Base-by-base conservation (phyloP, 306 rosid genomes). In the Pyrus betulifolia region DNA sequence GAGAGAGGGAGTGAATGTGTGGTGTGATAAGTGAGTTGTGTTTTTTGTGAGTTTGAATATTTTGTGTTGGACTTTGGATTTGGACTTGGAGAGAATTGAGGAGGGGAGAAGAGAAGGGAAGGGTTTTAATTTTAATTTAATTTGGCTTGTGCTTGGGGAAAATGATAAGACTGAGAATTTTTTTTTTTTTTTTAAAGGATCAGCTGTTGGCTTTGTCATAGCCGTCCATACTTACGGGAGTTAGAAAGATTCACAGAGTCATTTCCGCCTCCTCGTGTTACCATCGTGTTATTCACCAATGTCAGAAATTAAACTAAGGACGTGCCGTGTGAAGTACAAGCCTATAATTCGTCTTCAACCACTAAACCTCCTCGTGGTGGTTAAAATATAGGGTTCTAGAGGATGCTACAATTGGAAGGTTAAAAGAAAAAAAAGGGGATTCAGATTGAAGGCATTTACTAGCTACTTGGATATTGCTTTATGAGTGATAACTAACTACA, bases 171-270 rank as follows among this genome's bases (percentile, higher is more conserved):
- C 1, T 35, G 40, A 35, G 8, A 35, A 1, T 35, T 35, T 30
- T 30, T 3, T 30, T 30, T 3, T 31, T 31, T 4, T 31, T 31
- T 31, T 31, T 4, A 35, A 35, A 35, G 8, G 40, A 35, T 6
- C 2, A 35, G 0, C 0, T 6, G 8, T 1, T 35, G 8, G 2
- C 0, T 35, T 35, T 35, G 40, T 35, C 8, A 35, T 6, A 1
- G 0, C 2, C 6, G 38, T 35, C 5, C 2, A 35, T 35, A 35
- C 38, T 35, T 35, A 1, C 0, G 8, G 8, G 8, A 35, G 0
- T 35, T 0, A 1, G 0, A 35, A 35, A 35, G 38, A 35, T 2
- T 35, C 8, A 35, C 8, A 35, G 0, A 35, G 1, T 35, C 38
- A 35, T 35, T 35, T 35, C 8, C 6, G 8, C 8, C 38, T 35